Percentiles rank a stretch among this genome's conserved stretches.
These are phyloP conservation scores for Daucus carota DNA, from an alignment of 129 eudicot genomes.

Conservation along the genomic window DH1_v3.0 NC_030387.2:41229501-41230000, in stretches of 20 bases:
- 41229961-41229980: constrained; percentile 39
- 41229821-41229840: constrained; percentile 46
- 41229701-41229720: constrained; percentile 62
- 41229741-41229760: constrained; percentile 42
- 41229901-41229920: constrained; percentile 28
- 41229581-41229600: neutral
- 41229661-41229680: constrained; percentile 11
- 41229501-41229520: neutral
- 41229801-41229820: constrained; percentile 35
- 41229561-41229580: neutral
- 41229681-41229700: constrained; percentile 47
- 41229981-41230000: constrained; percentile 42
- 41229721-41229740: constrained; percentile 66
- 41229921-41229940: constrained; percentile 26
- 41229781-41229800: constrained; percentile 58
- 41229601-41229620: neutral
- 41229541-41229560: neutral
- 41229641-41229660: neutral
- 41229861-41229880: constrained; percentile 20
- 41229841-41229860: constrained; percentile 45
- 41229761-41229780: constrained; percentile 72
- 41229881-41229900: constrained; percentile 18
- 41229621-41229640: neutral
- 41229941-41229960: constrained; percentile 27
- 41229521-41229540: neutral